phyloP scores from a whole-genome alignment of 495 filamentous ascomycete species.

The Sporormia fimetaria region DNA sequence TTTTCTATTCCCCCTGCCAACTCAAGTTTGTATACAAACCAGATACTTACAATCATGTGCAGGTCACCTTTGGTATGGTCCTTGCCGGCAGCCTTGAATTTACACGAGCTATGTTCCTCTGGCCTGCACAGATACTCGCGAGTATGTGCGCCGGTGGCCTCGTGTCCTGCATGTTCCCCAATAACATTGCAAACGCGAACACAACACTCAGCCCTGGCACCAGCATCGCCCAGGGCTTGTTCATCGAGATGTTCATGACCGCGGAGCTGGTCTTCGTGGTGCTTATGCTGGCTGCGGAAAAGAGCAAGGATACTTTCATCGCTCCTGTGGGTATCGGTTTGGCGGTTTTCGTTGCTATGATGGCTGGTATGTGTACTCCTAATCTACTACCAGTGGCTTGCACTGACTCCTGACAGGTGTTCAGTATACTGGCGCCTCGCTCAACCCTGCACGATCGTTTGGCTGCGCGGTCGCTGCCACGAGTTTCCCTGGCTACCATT shows the following conservation, averaged over 20 bases:
- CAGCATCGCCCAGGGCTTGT: slow-evolving; percentile 50
- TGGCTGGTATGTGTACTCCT: slow-evolving; percentile 43
- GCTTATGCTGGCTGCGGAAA: slow-evolving; percentile 69
- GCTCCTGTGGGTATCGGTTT: slow-evolving; percentile 67
- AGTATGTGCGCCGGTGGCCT: slow-evolving; percentile 50
- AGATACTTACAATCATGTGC: neutral
- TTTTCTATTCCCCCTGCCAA: neutral
- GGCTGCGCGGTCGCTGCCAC: slow-evolving; percentile 13
- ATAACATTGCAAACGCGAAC: slow-evolving; percentile 39
- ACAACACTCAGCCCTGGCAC: slow-evolving; percentile 48
- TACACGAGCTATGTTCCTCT: slow-evolving; percentile 40
- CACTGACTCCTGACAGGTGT: slow-evolving; percentile 13
- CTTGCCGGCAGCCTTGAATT: slow-evolving; percentile 43
- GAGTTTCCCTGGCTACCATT: slow-evolving; percentile 19
- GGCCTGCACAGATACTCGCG: slow-evolving; percentile 42
- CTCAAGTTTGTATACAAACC: neutral
- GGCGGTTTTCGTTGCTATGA: slow-evolving; percentile 56
- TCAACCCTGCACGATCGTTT: slow-evolving; percentile 22
- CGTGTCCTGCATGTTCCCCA: slow-evolving; percentile 49
- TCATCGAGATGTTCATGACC: slow-evolving; percentile 72
- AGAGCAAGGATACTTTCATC: slow-evolving; percentile 60
- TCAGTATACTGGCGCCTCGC: slow-evolving; percentile 29
- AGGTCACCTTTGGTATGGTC: slow-evolving; percentile 50
- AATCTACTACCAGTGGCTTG: too few relatives aligned
- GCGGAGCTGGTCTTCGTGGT: slow-evolving; percentile 62